Evolutionary conservation across 2,329 filamentous ascomycete species (phyloP).

Genomic region (Ophiosphaerella narmari): DNA sequence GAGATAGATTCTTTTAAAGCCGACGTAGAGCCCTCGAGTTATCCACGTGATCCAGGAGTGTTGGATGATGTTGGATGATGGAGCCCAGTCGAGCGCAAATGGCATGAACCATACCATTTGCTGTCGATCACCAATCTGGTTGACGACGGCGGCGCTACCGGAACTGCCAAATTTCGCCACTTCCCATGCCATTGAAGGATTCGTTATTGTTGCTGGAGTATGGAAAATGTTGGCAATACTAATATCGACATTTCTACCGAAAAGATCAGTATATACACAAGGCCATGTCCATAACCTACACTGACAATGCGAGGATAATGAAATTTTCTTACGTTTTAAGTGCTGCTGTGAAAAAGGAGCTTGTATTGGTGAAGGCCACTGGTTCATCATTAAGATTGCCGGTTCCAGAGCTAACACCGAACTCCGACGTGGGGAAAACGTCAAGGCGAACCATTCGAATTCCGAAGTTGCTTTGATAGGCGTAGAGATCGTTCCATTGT

Average conservation of each 20-base stretch:
- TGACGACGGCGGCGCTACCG: conserved; percentile 63
- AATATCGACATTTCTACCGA: conserved; percentile 28
- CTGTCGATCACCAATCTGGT: conserved; percentile 60
- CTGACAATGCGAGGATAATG: background rate
- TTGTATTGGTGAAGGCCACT: conserved; percentile 59
- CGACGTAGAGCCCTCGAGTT: conserved; percentile 62
- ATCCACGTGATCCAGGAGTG: conserved; percentile 68
- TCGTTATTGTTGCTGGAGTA: conserved; percentile 61
- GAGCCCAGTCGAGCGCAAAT: conserved; percentile 58
- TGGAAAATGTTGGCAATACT: conserved; percentile 57
- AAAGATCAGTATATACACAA: conserved; percentile 7
- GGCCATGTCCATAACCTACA: background rate
- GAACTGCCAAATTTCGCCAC: conserved; percentile 54
- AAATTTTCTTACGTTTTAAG: conserved; percentile 49
- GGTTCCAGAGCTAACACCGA: conserved; percentile 48
- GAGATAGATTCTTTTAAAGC: conserved; percentile 60
- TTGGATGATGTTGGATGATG: conserved; percentile 62
- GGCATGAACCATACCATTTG: conserved; percentile 67
- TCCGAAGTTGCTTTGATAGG: conserved; percentile 63
- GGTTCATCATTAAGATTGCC: conserved; percentile 40
- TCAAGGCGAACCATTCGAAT: conserved; percentile 66
- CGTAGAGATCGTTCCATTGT: conserved; percentile 62
- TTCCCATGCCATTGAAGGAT: conserved; percentile 58
- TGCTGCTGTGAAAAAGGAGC: conserved; percentile 60
- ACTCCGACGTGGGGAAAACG: conserved; percentile 59